These are phyloP conservation scores for Vitis cinerea DNA, from an alignment of 164 flowering plant genomes.

Conservation along the genomic window DNA sequence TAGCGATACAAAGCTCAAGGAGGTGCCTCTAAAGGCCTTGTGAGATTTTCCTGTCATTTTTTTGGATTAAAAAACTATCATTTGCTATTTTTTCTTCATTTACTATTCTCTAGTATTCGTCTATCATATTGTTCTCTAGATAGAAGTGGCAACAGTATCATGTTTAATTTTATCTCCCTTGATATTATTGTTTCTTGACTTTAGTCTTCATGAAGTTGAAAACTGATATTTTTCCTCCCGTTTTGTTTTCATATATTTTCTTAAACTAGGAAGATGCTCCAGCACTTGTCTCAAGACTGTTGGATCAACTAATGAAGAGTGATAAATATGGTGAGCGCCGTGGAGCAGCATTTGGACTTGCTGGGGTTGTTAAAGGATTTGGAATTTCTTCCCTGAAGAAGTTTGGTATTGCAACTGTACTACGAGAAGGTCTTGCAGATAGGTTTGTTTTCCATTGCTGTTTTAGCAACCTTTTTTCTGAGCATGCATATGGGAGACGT, in stretches of 20 bases:
- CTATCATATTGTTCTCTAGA: too few species aligned
- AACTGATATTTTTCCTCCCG: not conserved
- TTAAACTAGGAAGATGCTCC: conserved; percentile 76
- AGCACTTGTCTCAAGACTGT: conserved; percentile 68
- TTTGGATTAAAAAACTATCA: too few species aligned
- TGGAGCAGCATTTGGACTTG: conserved; percentile 99
- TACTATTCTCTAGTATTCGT: too few species aligned
- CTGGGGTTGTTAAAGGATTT: conserved; percentile 92
- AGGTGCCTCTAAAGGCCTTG: too few species aligned
- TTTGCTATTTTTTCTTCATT: too few species aligned
- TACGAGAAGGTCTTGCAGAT: conserved; percentile 69
- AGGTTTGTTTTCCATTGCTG: conserved; percentile 46
- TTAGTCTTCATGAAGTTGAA: not conserved
- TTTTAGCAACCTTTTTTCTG: not conserved
- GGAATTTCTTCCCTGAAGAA: conserved; percentile 85
- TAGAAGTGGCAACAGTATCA: not conserved
- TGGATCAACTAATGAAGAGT: conserved; percentile 85
- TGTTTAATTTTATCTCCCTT: not conserved
- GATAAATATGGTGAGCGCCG: conserved; percentile 99
- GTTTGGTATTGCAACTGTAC: conserved; percentile 53
- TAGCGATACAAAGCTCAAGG: too few species aligned
- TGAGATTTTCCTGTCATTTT: too few species aligned
- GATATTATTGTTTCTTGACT: not conserved
- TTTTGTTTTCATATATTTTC: conserved; percentile 4
- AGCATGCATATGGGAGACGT: not conserved